Conservation (phyloP, 2,329 filamentous ascomycete genomes). For the Aspergillus pseudotamarii region DNA sequence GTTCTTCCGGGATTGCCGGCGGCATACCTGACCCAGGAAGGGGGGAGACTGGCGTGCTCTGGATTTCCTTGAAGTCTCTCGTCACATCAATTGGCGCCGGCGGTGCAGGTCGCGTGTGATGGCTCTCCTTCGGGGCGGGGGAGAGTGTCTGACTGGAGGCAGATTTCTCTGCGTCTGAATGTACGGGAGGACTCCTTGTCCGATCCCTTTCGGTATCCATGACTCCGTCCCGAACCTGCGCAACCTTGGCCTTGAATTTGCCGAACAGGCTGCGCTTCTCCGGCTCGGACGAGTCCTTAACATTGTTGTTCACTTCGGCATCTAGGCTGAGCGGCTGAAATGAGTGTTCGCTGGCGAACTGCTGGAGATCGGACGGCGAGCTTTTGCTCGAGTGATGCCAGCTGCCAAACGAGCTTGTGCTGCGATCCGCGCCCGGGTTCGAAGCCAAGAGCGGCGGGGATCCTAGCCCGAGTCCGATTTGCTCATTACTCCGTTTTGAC, state of each 20-base stretch:
- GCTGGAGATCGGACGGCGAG: slow-evolving; percentile 47
- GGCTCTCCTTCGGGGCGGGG: slow-evolving; percentile 29
- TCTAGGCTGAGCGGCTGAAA: slow-evolving; percentile 41
- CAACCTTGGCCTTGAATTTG: slow-evolving; percentile 67
- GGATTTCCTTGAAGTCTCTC: slow-evolving; percentile 27
- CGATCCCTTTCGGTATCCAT: slow-evolving; percentile 57
- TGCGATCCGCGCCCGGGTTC: slow-evolving; percentile 66
- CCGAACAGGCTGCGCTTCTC: slow-evolving; percentile 65
- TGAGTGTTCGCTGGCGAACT: slow-evolving; percentile 40
- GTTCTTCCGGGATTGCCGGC: slow-evolving; percentile 38
- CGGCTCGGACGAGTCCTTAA: slow-evolving; percentile 36
- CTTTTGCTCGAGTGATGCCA: slow-evolving; percentile 51
- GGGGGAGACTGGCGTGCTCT: slow-evolving; percentile 33
- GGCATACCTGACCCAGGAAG: slow-evolving; percentile 34
- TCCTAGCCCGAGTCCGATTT: slow-evolving; percentile 44
- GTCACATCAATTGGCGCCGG: slow-evolving; percentile 28
- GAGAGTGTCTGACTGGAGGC: slow-evolving; percentile 39
- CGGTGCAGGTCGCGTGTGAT: slow-evolving; percentile 24
- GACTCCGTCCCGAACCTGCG: slow-evolving; percentile 56
- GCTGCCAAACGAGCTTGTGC: slow-evolving; percentile 70
- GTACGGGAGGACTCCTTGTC: slow-evolving; percentile 53
- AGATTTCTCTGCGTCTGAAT: slow-evolving; percentile 37
- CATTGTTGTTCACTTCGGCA: slow-evolving; percentile 40
- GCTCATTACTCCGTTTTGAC: slow-evolving; percentile 58
- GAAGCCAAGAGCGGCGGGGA: slow-evolving; percentile 60